Conservation (phyloP, 2,329 filamentous ascomycete species). For the Teratosphaeria epicoccoides region DNA sequence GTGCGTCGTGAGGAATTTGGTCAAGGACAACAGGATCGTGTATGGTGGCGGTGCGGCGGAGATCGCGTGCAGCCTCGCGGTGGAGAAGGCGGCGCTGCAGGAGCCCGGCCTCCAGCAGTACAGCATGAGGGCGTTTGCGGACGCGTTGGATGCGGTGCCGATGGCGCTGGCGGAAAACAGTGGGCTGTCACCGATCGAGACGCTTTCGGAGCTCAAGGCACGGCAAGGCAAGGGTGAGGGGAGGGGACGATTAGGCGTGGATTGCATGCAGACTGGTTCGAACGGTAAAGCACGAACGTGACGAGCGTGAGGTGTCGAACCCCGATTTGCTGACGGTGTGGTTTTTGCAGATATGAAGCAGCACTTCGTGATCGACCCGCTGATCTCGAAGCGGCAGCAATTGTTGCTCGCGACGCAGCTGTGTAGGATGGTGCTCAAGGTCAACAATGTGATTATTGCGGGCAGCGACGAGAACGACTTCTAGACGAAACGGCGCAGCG, state of each 20-base stretch:
- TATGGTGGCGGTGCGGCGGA: conserved; percentile 96
- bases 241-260: conserved; percentile 72
- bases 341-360: conserved; percentile 70
- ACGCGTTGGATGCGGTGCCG: conserved; percentile 84
- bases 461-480: conserved; percentile 81
- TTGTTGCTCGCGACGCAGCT: conserved; percentile 91
- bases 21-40: conserved; percentile 90
- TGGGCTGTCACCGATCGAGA: conserved; percentile 89
- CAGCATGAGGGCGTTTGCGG: conserved; percentile 94
- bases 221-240: conserved; percentile 78
- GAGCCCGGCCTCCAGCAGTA: conserved; percentile 97
- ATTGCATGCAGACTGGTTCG: conserved; percentile 92
- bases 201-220: conserved; percentile 87
- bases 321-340: conserved; percentile 1
- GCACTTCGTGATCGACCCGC: conserved; percentile 93
- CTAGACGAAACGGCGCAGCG: conserved; percentile 39
- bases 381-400: conserved; percentile 97
- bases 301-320: background rate
- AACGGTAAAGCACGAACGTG: conserved; percentile 49
- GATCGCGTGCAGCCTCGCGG: conserved; percentile 90
- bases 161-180: conserved; percentile 98
- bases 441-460: conserved; percentile 89
- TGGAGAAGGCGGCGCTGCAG: conserved; percentile 83
- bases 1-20: conserved; percentile 93
- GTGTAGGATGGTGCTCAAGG: conserved; percentile 94